These are phyloP conservation scores for Erucastrum elatum DNA, from an alignment of 345 rosid genomes.

Conservation along the genomic window DNA sequence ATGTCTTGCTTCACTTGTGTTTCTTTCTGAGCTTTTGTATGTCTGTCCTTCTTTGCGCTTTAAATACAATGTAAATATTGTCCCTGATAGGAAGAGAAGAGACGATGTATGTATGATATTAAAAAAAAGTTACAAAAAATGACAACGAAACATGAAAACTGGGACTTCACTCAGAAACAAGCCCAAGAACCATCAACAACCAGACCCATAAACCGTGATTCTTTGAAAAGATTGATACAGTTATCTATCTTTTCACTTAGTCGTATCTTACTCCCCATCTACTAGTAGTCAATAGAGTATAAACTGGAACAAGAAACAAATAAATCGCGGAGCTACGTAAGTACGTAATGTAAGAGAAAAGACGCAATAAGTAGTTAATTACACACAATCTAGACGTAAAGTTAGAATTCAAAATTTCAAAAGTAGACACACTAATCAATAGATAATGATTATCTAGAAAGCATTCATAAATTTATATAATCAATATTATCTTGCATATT, in stretches of 20 bases:
- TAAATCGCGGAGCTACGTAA: not conserved
- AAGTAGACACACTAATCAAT: constrained; percentile 21
- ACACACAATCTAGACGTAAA: not conserved
- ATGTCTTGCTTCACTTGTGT: too few relatives aligned
- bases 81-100: too few relatives aligned
- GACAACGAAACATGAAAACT: too few relatives aligned
- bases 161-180: too few relatives aligned
- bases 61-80: too few relatives aligned
- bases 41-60: too few relatives aligned
- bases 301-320: not conserved
- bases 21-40: too few relatives aligned
- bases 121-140: too few relatives aligned
- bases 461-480: constrained; percentile 7
- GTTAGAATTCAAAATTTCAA: not conserved
- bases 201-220: not conserved
- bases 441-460: constrained; percentile 31
- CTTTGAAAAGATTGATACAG: not conserved
- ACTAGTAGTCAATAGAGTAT: not conserved
- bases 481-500: constrained; percentile 8
- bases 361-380: not conserved
- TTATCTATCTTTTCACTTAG: not conserved
- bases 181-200: not conserved
- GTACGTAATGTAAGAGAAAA: not conserved
- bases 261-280: not conserved
- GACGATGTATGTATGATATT: too few relatives aligned